Evolutionary conservation across 345 rosid genomes (phyloP), one percentile per base, ranked within the genome.

Genomic region (Syzygium oleosum): DNA sequence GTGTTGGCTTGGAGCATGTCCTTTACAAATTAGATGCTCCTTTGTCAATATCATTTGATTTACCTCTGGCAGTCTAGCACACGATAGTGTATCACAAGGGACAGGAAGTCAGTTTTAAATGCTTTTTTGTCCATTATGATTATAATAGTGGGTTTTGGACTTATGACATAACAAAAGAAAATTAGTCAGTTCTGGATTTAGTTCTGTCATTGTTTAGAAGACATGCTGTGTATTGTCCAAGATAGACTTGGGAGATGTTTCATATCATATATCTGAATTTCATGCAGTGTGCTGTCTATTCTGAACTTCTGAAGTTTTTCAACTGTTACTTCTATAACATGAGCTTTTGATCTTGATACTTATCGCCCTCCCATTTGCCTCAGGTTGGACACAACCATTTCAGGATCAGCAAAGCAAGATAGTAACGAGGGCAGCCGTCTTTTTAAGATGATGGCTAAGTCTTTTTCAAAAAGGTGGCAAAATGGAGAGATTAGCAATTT

Each of bases 401-500:
- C 99, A 84, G 99, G 99, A 80, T 94, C 98, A 86, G 89, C 93
- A 85, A 98, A 96, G 90, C 99, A 97, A 88, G 99, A 98, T 91
- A 96, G 92, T 89, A 94, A 89, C 68, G 99, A 98, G 89, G 99
- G 99, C 59, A 91, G 98, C 87, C 98, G 99, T 54, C 95, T 98
- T 85, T 98, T 98, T 89, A 98, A 94, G 93, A 83, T 94, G 89
- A 94, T 92, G 95, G 99, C 99, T 56, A 98, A 96, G 91, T 98
- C 99, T 86, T 98, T 98, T 90, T 98, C 99, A 21, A 98, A 95
- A 92, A 95, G 99, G 90, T 98, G 99, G 99, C 99, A 98, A 91
- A 98, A 94, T 91, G 99, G 99, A 91, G 99, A 98, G 92, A 98
- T 97, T 84, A 98, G 98, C 95, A 98, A 98, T 91, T 98, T 98